Base-by-base conservation (phyloP, 2,329 filamentous ascomycete species). In the Ascochyta fabae region DNA sequence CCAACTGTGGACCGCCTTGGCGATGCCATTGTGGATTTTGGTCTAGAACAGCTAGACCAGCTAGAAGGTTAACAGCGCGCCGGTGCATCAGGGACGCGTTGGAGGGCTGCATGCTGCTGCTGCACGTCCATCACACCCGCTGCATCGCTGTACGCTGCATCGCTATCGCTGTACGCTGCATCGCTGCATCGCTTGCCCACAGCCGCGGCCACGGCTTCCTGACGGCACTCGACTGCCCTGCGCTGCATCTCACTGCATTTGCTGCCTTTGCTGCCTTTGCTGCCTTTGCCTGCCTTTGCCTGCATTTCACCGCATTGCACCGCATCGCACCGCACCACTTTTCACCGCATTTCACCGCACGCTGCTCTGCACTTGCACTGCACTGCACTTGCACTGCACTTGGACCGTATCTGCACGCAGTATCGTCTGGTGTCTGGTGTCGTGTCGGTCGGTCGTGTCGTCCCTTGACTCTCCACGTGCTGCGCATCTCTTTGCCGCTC, bases 51-150 rank as follows among this genome's bases (percentile, higher is more conserved):
- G 27, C 27, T 29, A 10, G 27, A 29, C 9, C 27, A 10, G 27
- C 6, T 26, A 9, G 26, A 26, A 26, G 26, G 26, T 6, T 4
- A 9, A 3, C 26, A 31, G 23, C 8, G 22, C n/a, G 27, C 19
- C 26, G 26, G 36, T n/a, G 27, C 27, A 43, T 50, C 46, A 45
- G 46, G 41, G 46, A 49, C 53, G 40, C 34, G 53, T 56, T 56
- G 42, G 53, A 50, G 40, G 29, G 34, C 52, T 55, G 52, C 52
- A 54, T 36, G 34, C 27, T 19, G 19, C 19, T 19, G 19, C 24
- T 26, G 24, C 24, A 26, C 19, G 19, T 19, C 19, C 19, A 19
- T 19, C 19, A 19, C 19, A 19, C 19, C 19, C 19, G 33, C 50
- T 43, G 48, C 48, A 50, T 19, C 3, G 19, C 19, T 19, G 19